phyloP scores from a whole-genome alignment of 1,284 basidiomycete genomes.

The Heterobasidion irregulare region DNA sequence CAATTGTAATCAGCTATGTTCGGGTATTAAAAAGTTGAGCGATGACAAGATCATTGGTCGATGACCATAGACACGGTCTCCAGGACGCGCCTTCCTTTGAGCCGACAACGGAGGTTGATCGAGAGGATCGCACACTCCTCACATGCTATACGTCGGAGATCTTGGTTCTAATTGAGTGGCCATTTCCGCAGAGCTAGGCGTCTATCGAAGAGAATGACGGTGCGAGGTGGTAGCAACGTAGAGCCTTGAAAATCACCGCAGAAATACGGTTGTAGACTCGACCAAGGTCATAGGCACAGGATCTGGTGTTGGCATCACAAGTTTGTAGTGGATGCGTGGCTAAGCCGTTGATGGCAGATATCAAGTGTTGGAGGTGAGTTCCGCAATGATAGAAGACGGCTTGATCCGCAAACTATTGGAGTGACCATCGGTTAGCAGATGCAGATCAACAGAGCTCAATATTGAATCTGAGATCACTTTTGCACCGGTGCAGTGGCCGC shows the following conservation, averaged over 20 bases:
- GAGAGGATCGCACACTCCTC: slow-evolving; percentile 1
- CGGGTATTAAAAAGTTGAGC: not conserved
- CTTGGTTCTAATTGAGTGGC: not conserved
- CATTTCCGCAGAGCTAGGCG: not conserved
- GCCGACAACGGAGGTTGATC: slow-evolving; percentile 7
- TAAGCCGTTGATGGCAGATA: too few species aligned
- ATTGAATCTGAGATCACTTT: not conserved
- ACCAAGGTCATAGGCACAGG: not conserved
- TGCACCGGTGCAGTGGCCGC: not conserved
- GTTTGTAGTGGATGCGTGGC: not conserved
- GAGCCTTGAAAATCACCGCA: not conserved
- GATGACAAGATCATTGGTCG: slow-evolving; percentile 1
- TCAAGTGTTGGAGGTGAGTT: too few species aligned
- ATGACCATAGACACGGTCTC: slow-evolving; percentile 13
- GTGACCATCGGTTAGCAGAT: not conserved
- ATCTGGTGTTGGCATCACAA: not conserved
- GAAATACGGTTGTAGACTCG: too few species aligned
- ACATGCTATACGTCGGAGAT: not conserved
- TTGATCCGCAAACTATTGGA: not conserved
- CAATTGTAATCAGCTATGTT: not conserved
- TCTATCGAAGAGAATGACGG: not conserved
- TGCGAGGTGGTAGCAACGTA: not conserved
- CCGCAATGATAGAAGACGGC: too few species aligned
- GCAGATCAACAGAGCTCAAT: not conserved
- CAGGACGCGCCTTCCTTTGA: slow-evolving; percentile 4